A percentile compares a stretch with the other conserved stretches of the same genome.
Conservation (phyloP, 805 yeast species). For the Brettanomyces naardenensis region DNA sequence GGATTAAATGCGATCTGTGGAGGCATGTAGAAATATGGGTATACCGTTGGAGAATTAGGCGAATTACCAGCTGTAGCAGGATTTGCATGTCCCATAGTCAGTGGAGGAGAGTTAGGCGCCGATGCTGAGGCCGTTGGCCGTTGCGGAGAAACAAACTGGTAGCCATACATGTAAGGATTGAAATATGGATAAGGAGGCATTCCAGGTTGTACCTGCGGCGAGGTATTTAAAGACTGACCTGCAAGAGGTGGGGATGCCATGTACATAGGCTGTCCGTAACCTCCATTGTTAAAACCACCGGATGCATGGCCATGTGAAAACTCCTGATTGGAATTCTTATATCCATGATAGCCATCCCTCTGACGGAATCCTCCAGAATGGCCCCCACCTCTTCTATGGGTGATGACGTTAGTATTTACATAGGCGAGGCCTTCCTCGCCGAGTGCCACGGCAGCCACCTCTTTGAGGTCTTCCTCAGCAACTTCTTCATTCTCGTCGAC, state of each 20-base stretch:
- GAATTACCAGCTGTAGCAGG: conserved; percentile 6
- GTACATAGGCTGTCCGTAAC: background rate
- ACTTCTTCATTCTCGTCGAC: conserved; percentile 18
- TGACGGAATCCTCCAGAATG: background rate
- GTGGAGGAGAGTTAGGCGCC: background rate
- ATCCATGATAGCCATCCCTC: background rate
- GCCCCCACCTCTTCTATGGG: background rate
- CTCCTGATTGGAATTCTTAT: background rate
- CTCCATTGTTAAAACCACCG: background rate
- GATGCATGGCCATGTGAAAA: background rate
- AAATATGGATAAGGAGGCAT: conserved; percentile 1
- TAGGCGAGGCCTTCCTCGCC: background rate
- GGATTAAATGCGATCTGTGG: background rate
- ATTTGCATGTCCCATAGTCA: too few relatives aligned
- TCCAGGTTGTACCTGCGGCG: background rate
- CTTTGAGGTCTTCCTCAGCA: conserved; percentile 12
- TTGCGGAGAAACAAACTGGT: conserved; percentile 1
- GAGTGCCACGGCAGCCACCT: background rate
- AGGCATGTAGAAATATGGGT: conserved; percentile 6
- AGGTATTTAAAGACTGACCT: background rate
- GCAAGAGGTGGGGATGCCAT: background rate
- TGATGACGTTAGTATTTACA: background rate
- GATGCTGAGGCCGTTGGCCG: conserved; percentile 1
- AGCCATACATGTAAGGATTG: conserved; percentile 3
- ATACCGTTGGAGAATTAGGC: conserved; percentile 1